Percentiles rank a stretch among this genome's conserved stretches.
These are phyloP conservation scores for Backusella sp. DNA, from an alignment of 192 early-diverging fungal species.

Conservation along the genomic window DNA sequence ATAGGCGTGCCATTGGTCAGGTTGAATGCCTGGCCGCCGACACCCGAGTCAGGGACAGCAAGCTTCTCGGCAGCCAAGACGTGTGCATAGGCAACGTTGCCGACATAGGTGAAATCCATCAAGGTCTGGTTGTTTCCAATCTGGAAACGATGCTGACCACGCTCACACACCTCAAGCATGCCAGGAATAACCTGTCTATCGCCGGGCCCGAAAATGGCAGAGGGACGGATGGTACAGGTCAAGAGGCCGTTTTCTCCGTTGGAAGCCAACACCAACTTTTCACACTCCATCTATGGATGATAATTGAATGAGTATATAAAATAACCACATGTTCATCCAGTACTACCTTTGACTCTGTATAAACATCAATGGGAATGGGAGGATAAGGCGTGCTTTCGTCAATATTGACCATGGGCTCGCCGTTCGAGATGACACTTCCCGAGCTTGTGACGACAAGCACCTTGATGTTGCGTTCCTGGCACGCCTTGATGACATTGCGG, in stretches of 20 bases:
- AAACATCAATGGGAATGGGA: constrained; percentile 76
- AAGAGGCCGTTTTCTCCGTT: constrained; percentile 63
- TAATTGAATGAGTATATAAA: background rate
- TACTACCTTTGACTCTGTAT: constrained; percentile 85
- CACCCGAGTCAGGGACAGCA: constrained; percentile 21
- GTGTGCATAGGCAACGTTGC: constrained; percentile 92
- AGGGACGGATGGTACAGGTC: constrained; percentile 81
- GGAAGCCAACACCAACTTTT: constrained; percentile 72
- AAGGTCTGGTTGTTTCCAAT: constrained; percentile 81
- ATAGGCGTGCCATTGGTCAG: constrained; percentile 91
- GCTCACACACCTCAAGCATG: constrained; percentile 58
- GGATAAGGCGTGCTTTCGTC: constrained; percentile 82
- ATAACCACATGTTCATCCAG: background rate
- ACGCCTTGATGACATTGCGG: constrained; percentile 76
- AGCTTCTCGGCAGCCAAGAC: constrained; percentile 81
- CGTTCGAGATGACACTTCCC: constrained; percentile 88
- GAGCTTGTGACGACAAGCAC: constrained; percentile 85
- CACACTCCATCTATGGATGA: constrained; percentile 47
- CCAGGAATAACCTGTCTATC: constrained; percentile 72
- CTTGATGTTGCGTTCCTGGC: constrained; percentile 57
- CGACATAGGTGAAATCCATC: constrained; percentile 93
- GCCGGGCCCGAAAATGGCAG: constrained; percentile 90
- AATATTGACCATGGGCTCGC: constrained; percentile 70
- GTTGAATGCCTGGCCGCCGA: constrained; percentile 70
- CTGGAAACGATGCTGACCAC: constrained; percentile 68